phyloP scores from a whole-genome alignment of 805 yeast species.

The Saccharomyces kudriavzevii region DNA sequence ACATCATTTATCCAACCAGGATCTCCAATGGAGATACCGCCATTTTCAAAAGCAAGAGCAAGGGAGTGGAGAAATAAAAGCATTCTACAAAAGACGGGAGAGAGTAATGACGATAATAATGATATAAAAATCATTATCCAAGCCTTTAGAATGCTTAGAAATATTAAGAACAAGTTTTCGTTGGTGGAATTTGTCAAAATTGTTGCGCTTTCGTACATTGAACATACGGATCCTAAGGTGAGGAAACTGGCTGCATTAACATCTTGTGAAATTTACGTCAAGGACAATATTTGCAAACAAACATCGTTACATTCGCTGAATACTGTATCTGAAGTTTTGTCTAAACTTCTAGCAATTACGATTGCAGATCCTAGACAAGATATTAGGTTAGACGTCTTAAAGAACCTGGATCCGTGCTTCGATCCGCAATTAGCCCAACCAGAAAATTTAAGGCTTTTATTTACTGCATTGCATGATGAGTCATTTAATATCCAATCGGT shows the following conservation, averaged over 20 bases:
- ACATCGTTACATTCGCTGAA: constrained; percentile 70
- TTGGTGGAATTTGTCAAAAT: constrained; percentile 78
- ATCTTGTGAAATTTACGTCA: constrained; percentile 61
- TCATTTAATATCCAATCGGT: constrained; percentile 68
- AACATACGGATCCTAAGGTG: constrained; percentile 66
- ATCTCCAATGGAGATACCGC: constrained; percentile 57
- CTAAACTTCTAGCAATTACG: constrained; percentile 66
- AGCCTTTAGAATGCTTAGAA: constrained; percentile 65
- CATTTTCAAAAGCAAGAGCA: constrained; percentile 57
- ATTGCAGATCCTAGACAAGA: constrained; percentile 84
- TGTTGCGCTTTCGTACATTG: constrained; percentile 70
- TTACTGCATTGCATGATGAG: constrained; percentile 86
- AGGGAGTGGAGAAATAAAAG: constrained; percentile 64
- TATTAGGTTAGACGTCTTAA: constrained; percentile 67
- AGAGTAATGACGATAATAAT: constrained; percentile 32
- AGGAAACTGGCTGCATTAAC: constrained; percentile 77
- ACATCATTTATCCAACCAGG: constrained; percentile 76
- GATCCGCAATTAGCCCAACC: constrained; percentile 91
- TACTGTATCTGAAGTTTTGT: constrained; percentile 76
- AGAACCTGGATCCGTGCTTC: constrained; percentile 60
- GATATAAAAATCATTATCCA: constrained; percentile 53
- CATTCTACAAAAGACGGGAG: constrained; percentile 57
- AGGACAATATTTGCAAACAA: constrained; percentile 75
- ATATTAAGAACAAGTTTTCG: constrained; percentile 64
- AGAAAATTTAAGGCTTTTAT: constrained; percentile 70